Percentiles rank a stretch among this genome's conserved stretches.
phyloP scores from a whole-genome alignment of 495 filamentous ascomycete genomes.

The Trichocladium uniseriatum region DNA sequence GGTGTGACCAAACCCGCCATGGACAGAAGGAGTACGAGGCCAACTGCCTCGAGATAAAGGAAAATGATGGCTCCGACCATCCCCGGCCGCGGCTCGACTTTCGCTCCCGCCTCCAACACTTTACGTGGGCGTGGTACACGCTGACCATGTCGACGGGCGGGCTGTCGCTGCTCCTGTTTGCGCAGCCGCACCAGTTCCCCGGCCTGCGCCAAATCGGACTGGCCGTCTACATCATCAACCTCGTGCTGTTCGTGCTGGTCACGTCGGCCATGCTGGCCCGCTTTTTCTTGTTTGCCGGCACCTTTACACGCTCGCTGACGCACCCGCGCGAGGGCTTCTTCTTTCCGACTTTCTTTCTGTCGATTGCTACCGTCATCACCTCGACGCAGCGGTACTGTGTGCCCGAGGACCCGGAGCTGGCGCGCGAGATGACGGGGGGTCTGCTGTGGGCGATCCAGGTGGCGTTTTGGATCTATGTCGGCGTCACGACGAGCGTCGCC shows the following conservation, averaged over 20 bases:
- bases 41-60: not conserved
- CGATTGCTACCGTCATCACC: constrained; percentile 53
- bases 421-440: constrained; percentile 25
- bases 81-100: constrained; percentile 14
- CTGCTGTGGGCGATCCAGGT: constrained; percentile 31
- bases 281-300: constrained; percentile 46
- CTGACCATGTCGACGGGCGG: constrained; percentile 62
- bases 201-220: constrained; percentile 53
- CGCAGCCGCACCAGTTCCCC: constrained; percentile 49
- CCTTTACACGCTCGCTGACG: constrained; percentile 44
- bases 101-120: constrained; percentile 46
- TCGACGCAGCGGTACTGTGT: constrained; percentile 51
- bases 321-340: constrained; percentile 61
- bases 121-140: constrained; percentile 69
- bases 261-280: constrained; percentile 44
- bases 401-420: constrained; percentile 26
- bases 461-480: constrained; percentile 47
- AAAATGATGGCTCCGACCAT: too few species aligned
- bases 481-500: constrained; percentile 34
- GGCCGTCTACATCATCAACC: constrained; percentile 53
- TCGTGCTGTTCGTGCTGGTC: constrained; percentile 49
- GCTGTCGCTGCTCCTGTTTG: constrained; percentile 50
- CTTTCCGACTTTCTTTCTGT: constrained; percentile 58
- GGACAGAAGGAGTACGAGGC: not conserved
- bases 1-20: not conserved